Conservation (phyloP, 257 asterid genomes). For the Cordia subcordata region DNA sequence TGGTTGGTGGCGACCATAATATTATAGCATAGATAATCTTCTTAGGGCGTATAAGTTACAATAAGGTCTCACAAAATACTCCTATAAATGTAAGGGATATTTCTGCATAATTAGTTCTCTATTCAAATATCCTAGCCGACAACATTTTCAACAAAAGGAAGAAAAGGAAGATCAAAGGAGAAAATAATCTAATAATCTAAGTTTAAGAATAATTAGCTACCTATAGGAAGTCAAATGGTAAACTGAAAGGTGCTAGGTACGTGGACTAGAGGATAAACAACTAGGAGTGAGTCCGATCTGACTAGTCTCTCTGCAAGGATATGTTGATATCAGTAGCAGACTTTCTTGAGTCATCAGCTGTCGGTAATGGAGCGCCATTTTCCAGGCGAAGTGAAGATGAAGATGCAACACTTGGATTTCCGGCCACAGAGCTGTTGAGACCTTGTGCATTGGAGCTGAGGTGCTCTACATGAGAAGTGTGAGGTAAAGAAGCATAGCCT, state of each 20-base stretch:
- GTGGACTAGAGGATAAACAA: not conserved
- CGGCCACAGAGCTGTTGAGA: constrained; percentile 9
- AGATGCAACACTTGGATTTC: constrained; percentile 19
- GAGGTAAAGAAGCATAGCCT: constrained; percentile 22
- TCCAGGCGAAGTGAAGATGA: constrained; percentile 32
- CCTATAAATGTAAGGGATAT: not conserved
- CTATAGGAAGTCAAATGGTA: not conserved
- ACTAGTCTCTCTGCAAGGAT: constrained; percentile 50
- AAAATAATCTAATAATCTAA: not conserved
- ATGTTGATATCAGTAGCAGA: constrained; percentile 64
- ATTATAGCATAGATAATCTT: not conserved
- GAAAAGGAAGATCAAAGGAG: not conserved
- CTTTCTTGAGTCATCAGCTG: constrained; percentile 43
- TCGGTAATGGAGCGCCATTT: constrained; percentile 36
- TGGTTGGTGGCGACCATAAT: not conserved
- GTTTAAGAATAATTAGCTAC: not conserved
- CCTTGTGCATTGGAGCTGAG: constrained; percentile 26
- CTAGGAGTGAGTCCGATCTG: not conserved
- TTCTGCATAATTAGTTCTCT: not conserved
- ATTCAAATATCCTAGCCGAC: not conserved
- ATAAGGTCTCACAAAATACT: not conserved
- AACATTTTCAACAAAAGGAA: not conserved
- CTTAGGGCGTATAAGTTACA: not conserved
- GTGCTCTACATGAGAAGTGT: constrained; percentile 27
- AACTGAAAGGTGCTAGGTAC: not conserved